Base-by-base conservation (phyloP, 192 early-diverging fungal genomes). In the Podila clonocystis region DNA sequence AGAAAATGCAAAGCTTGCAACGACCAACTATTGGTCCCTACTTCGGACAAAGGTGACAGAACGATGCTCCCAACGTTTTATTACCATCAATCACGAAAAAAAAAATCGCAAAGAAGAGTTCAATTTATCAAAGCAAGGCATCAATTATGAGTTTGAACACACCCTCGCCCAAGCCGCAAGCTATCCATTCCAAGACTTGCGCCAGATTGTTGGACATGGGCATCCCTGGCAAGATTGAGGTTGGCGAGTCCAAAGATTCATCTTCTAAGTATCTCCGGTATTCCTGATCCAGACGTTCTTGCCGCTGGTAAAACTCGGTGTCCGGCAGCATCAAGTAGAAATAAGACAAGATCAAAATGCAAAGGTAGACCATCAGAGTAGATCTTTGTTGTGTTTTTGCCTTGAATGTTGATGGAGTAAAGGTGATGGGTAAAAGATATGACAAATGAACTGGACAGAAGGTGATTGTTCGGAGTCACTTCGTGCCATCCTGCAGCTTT, bases 191-290 rank as follows among this genome's bases (percentile, higher is more conserved):
- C 11, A 55, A 26, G 52, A 24, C 52, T 55, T 55, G 52, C 2
- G 24, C 52, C 24, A 55, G 22, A 55, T 55, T 55, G 52, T 55
- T 55, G 52, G 52, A n/a, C 52, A 55, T 55, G 52, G 52, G 52
- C 52, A 55, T 55, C 4, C 52, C 52, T 3, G 52, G 52, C n/a
- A 55, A 9, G 52, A 55, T 55, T 55, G n/a, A 55, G 0, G 24
- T 55, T 26, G n/a, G 8, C n/a, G 52, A 45, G 1, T 5, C 20
- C 52, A 55, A n/a, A 24, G 52, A 55, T 24, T 22, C n/a, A 17
- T 22, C 52, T 12, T n/a, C 20, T 55, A n/a, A 0, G 52, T 22
- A 55, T n/a, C 20, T 26, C n/a, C n/a, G 52, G 24, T 55, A 24
- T 55, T 55, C 52, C 1, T n/a, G n/a, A 8, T 55, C 22, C 52